Base-by-base conservation (phyloP, 805 yeast genomes). In the Candida andamanensis region DNA sequence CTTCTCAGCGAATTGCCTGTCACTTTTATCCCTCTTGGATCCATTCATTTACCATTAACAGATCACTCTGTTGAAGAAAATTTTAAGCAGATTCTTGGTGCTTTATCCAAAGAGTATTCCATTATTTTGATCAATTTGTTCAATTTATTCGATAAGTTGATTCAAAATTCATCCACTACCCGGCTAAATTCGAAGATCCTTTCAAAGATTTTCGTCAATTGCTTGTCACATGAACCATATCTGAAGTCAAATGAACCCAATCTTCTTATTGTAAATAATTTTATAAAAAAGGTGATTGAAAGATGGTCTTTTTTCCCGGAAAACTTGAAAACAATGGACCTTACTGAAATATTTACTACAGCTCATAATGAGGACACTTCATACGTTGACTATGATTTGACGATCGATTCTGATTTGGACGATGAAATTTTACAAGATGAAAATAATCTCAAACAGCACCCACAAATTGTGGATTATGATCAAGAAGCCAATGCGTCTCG, bases 1-100 rank as follows among this genome's bases (percentile, higher is more conserved):
- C 55, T 71, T 43, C 49, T 85, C 21, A 60, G 67, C 35, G 75
- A 69, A 21, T 63, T 78, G 21, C 73, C 80, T 0, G 77, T 84
- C 1, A 58, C 83, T 20, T n/a, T n/a, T n/a, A 55, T 84, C 14
- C 72, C 80, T 2, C 54, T 72, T 3, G 58, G 59, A 12, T 31
- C 49, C n/a, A 68, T 81, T 9, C 46, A 52, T 5, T 50, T 78
- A 34, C 87, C 86, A 4, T 60, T 79, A 12, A 51, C 47, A 15
- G 82, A 76, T 47, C 69, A 66, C 30, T 58, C 61, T 0, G 62
- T 75, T 32, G 30, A 35, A 19, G 17, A 14, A 4, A 45, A 45
- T 24, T 36, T 47, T 18, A 31, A 27, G 2, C 22, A n/a, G 4
- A 35, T 40, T 20, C 37, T 44, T 11, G 19, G 27, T 14, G 26